Conservation (phyloP, 108 stramenopile species). For the Pseudonitzschia delicatissima region DNA sequence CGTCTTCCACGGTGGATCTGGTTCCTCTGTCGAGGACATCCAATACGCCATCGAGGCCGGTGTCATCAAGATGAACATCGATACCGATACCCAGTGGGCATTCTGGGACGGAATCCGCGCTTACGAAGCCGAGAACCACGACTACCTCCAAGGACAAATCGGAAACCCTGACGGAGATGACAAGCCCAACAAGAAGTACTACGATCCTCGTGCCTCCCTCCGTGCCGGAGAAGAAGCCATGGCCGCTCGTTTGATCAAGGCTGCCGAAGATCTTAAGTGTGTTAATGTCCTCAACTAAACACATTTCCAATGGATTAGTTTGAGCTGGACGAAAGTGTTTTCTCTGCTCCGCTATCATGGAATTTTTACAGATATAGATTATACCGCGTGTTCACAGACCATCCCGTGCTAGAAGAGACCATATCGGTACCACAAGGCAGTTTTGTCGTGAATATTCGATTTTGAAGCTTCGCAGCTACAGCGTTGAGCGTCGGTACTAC, state of each 20-base stretch:
- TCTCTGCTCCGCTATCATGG: neutral
- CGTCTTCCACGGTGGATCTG: constrained; percentile 97
- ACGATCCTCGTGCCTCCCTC: constrained; percentile 88
- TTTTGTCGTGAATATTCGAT: too few relatives aligned
- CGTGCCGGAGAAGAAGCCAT: constrained; percentile 92
- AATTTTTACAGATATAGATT: too few relatives aligned
- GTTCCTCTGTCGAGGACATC: constrained; percentile 91
- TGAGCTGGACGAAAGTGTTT: constrained; percentile 5
- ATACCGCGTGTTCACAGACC: neutral
- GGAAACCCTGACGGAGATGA: constrained; percentile 95
- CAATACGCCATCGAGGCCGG: constrained; percentile 86
- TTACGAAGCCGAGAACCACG: constrained; percentile 90
- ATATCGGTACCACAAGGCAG: too few relatives aligned
- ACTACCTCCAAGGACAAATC: constrained; percentile 94
- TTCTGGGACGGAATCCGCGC: constrained; percentile 90
- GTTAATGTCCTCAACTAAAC: constrained; percentile 85
- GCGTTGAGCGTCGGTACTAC: too few relatives aligned
- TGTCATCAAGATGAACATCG: constrained; percentile 99
- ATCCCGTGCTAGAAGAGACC: too few relatives aligned
- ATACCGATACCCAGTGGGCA: constrained; percentile 97
- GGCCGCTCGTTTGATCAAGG: constrained; percentile 85
- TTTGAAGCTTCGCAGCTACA: too few relatives aligned
- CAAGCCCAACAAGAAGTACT: constrained; percentile 99
- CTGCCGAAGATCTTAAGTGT: constrained; percentile 91
- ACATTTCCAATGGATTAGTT: neutral